Evolutionary conservation across 345 rosid species (phyloP), one percentile per base, ranked within the genome.

Genomic region (Arabidopsis suecica): DNA sequence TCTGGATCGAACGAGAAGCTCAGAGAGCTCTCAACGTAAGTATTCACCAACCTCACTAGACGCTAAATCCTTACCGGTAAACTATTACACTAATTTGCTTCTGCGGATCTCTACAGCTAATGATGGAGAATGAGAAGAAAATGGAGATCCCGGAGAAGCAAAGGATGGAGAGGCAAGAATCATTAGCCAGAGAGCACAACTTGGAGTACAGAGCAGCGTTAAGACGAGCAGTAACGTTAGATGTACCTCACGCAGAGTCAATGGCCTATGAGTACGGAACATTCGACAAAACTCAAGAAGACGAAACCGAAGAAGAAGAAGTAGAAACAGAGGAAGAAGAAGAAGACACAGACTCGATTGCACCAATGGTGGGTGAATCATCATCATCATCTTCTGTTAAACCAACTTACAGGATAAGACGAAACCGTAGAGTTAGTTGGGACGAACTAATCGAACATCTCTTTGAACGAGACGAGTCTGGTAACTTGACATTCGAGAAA

Each of bases 1-100:
- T 94, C 47, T 94, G 97, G 97, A 87, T 91, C 30, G 92, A 90
- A 75, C 90, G 86, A 80, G 99, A 91, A 85, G 87, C 99, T 53
- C 88, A 57, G 61, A 79, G 89, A 81, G 97, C 97, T 62, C 78
- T 91, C 53, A 80, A 84, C 9, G 98, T 90, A 88, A 84, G 88
- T 67, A 53, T 62, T 47, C 42, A 16, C 22, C 9, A 41, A 12
- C 36, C 73, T 65, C 68, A 11, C 40, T 49, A 3, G 40, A 48
- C 14, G 38, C 38, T 0, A 36, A 36, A 36, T 1, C 38, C 38
- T 36, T 36, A 64, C 67, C 4, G 4, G 6, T 58, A 16, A 16
- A 16, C 18, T 59, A 4, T 9, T 37, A 18, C 0, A 0, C 72
- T 49, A n/a, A 42, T 10, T 33, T 49, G 14, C 13, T 0, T 25